Conservation (phyloP, 257 asterid species). For the Vinca minor region DNA sequence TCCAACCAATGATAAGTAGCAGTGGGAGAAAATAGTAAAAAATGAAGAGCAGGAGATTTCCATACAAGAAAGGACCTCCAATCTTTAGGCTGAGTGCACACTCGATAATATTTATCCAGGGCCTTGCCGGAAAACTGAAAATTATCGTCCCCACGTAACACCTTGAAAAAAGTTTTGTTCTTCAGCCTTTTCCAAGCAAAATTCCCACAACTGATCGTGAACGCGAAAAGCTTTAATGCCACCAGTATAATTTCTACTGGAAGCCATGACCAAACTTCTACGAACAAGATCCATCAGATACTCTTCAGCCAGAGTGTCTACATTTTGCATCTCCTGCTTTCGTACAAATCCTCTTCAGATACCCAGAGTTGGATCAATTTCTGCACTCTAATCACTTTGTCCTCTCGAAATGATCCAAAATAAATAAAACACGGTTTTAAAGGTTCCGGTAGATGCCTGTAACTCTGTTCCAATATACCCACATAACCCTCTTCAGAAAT, state of each 20-base stretch:
- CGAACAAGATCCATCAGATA: neutral
- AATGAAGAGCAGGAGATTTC: neutral
- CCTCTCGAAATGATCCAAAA: conserved; percentile 6
- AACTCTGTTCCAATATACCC: neutral
- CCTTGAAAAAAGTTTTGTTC: neutral
- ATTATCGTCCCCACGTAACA: neutral
- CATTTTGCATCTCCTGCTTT: neutral
- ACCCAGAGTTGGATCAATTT: conserved; percentile 3
- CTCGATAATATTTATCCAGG: neutral
- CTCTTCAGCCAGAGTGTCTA: neutral
- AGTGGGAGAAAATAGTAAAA: neutral
- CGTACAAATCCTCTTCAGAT: conserved; percentile 7
- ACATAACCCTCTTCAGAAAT: neutral
- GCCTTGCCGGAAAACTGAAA: neutral
- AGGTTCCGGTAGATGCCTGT: neutral
- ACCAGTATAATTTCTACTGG: neutral
- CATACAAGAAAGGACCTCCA: neutral
- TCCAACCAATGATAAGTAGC: neutral
- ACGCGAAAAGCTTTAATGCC: neutral
- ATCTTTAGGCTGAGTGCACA: neutral
- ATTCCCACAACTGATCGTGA: neutral
- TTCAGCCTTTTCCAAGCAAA: neutral
- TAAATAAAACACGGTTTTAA: conserved; percentile 10
- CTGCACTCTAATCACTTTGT: neutral
- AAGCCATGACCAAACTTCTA: conserved; percentile 2